Base-by-base conservation (phyloP, 2,329 filamentous ascomycete genomes). In the Penicillium polonicum region DNA sequence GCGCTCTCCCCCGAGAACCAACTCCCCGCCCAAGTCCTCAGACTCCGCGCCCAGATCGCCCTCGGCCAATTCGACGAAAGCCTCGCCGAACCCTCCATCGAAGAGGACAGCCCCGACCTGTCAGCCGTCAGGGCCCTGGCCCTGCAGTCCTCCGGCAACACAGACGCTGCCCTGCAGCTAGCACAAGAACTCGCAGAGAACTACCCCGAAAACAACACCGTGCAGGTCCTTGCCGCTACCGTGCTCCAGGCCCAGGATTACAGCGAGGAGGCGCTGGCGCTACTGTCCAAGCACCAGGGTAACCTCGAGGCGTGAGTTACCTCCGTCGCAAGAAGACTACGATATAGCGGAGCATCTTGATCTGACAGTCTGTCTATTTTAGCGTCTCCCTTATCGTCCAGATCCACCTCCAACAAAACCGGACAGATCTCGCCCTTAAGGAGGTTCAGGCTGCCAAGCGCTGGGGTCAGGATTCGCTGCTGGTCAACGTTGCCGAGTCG, bases 401-500 rank as follows among this genome's bases (percentile, higher is more conserved):
- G 75, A 95, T 97, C 66, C 88, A 97, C 71, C 86, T 97, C 10
- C 84, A 90, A 67, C 91, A 96, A 73, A 97, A 97, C 80, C 86
- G 93, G 66, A 88, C 88, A 68, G 93, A 97, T 74, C 85, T 97
- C 48, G 94, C 94, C 1, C 69, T 92, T 13, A 96, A 96, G 77
- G 93, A 97, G 78, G 92, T 96, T 38, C 81, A 87, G 51, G 86
- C 89, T 36, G 94, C 94, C 36, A 86, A 92, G 73, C 85, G 91
- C 76, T 97, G 93, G 90, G 94, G 93, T 8, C 93, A 99, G 77
- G 94, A 97, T 73, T 96, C 89, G 66, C 79, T 97, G 39, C 81
- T 97, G 49, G 91, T 97, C 64, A 97, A 99, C 76, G 78, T 99
- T 64, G 92, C 92, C 8, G 94, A 99, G 78, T 91, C 91, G 8